Evolutionary conservation across 495 filamentous ascomycete genomes (phyloP).

Genomic region (Neurospora intermedia): DNA sequence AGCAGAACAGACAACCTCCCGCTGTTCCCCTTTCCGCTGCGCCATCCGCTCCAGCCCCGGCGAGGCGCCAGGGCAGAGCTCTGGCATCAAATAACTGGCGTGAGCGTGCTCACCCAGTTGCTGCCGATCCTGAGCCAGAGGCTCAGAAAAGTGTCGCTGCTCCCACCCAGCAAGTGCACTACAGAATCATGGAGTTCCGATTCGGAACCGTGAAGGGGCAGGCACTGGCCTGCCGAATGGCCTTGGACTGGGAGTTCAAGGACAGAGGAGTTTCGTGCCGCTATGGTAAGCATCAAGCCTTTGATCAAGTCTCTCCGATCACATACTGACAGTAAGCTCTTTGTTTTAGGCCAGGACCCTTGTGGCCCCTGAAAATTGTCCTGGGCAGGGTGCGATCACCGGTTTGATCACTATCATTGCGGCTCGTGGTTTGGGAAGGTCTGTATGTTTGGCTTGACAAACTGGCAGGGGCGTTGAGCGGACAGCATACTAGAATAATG

Average conservation of each 20-base stretch:
- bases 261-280: slow-evolving; percentile 15
- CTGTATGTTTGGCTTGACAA: too few relatives aligned
- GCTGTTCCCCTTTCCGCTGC: neutral
- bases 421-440: too few relatives aligned
- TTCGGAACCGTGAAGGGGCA: slow-evolving; percentile 36
- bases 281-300: slow-evolving; percentile 5
- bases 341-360: neutral
- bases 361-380: neutral
- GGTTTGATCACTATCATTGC: too few relatives aligned
- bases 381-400: too few relatives aligned
- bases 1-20: slow-evolving; percentile 1
- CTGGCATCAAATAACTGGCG: neutral
- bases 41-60: neutral
- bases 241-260: slow-evolving; percentile 22
- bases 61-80: neutral
- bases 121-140: neutral
- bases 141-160: accelerated
- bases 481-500: neutral
- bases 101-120: accelerated
- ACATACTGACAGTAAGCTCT: too few relatives aligned
- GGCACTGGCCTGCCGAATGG: slow-evolving; percentile 27
- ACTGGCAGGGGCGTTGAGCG: neutral
- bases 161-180: accelerated
- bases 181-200: slow-evolving; percentile 18
- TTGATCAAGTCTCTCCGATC: too few relatives aligned